These are phyloP conservation scores for Saturnispora zaruensis DNA, from an alignment of 805 yeast genomes.

Conservation along the genomic window DNA sequence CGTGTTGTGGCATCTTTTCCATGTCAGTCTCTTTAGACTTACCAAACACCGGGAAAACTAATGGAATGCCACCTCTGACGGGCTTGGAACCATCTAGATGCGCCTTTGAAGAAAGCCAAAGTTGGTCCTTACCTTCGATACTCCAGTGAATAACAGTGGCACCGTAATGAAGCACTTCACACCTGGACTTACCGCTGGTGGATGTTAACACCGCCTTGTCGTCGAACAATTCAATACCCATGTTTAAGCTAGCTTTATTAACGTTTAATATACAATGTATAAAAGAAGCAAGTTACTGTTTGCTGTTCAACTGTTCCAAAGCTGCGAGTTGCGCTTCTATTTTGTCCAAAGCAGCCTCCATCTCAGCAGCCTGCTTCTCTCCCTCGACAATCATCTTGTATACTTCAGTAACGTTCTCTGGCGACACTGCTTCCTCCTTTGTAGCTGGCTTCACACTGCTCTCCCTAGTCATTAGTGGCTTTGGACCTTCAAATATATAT, in stretches of 20 bases:
- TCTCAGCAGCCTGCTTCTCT: slow-evolving; percentile 22
- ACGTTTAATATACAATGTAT: neutral
- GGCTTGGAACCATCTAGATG: slow-evolving; percentile 87
- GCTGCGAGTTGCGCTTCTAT: slow-evolving; percentile 58
- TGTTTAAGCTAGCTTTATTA: slow-evolving; percentile 18
- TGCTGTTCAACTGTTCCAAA: slow-evolving; percentile 27
- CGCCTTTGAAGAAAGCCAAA: slow-evolving; percentile 76
- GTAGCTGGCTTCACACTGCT: neutral
- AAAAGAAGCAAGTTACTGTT: neutral
- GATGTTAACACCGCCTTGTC: slow-evolving; percentile 45
- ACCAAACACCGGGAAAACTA: slow-evolving; percentile 93
- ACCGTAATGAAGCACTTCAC: slow-evolving; percentile 73
- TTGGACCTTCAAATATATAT: neutral
- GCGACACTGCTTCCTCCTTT: neutral
- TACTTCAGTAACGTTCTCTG: slow-evolving; percentile 7
- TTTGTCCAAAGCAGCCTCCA: slow-evolving; percentile 58
- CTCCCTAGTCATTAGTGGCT: neutral
- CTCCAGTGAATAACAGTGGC: slow-evolving; percentile 87
- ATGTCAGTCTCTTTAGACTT: slow-evolving; percentile 54
- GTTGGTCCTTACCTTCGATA: slow-evolving; percentile 61
- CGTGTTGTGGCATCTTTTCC: slow-evolving; percentile 81
- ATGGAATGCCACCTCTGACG: slow-evolving; percentile 95
- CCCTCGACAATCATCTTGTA: slow-evolving; percentile 9
- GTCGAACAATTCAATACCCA: slow-evolving; percentile 63
- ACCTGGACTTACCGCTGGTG: slow-evolving; percentile 44